Evolutionary conservation across 169 alveolate species (phyloP).

Genomic region (Cryptosporidium xiaoi): DNA sequence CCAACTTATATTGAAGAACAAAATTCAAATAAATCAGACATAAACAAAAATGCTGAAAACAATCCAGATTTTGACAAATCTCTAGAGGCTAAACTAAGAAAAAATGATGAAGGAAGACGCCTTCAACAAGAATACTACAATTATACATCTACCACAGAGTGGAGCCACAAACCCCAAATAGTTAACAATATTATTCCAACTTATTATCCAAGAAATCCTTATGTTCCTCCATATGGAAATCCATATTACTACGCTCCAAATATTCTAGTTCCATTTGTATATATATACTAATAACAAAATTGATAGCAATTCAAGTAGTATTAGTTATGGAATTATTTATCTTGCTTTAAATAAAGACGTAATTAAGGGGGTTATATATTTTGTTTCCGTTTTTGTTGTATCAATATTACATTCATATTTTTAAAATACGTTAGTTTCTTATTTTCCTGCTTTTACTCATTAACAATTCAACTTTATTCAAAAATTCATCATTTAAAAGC

Average conservation of each 20-base stretch:
- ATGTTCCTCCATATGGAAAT: constrained; percentile 73
- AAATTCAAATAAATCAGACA: not conserved
- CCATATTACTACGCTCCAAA: constrained; percentile 73
- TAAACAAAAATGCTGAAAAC: not conserved
- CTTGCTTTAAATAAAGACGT: not conserved
- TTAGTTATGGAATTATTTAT: not conserved
- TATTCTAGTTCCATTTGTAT: constrained; percentile 64
- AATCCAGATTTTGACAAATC: constrained; percentile 1
- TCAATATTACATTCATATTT: not conserved
- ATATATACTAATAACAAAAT: constrained; percentile 19
- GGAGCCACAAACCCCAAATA: constrained; percentile 64
- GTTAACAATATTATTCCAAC: constrained; percentile 59
- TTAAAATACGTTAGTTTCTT: not conserved
- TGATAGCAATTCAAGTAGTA: not conserved
- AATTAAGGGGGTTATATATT: too few relatives aligned
- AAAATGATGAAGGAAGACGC: constrained; percentile 2
- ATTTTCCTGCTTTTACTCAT: not conserved
- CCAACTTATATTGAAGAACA: constrained; percentile 26
- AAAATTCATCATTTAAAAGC: constrained; percentile 40
- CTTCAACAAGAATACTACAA: constrained; percentile 56
- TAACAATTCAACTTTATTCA: constrained; percentile 28
- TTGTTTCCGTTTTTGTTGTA: not conserved
- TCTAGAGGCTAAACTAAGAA: constrained; percentile 20
- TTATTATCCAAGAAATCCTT: constrained; percentile 70
- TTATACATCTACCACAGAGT: constrained; percentile 63